phyloP scores from a whole-genome alignment of 306 rosid species.

The Coriaria nepalensis region DNA sequence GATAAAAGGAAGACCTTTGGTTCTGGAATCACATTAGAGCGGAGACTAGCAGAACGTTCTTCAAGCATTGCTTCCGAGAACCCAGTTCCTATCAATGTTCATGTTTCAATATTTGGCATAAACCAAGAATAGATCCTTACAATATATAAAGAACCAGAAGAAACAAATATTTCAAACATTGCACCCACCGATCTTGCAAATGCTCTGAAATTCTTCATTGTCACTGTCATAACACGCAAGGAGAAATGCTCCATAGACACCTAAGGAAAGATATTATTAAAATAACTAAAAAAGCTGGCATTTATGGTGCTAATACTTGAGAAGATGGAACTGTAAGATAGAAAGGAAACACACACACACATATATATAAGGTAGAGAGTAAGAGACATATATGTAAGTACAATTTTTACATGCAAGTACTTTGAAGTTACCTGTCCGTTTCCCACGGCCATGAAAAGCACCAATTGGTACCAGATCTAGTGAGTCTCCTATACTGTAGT shows the following conservation, averaged over 20 bases:
- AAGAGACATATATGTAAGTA: too few species aligned
- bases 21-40: slow-evolving; percentile 56
- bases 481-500: slow-evolving; percentile 82
- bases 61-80: slow-evolving; percentile 62
- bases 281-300: background rate
- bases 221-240: slow-evolving; percentile 66
- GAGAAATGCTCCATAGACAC: slow-evolving; percentile 87
- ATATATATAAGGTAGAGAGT: too few species aligned
- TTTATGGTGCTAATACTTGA: too few species aligned
- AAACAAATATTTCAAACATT: background rate
- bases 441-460: slow-evolving; percentile 93
- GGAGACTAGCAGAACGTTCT: slow-evolving; percentile 67
- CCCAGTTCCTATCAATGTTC: slow-evolving; percentile 55
- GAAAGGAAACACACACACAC: too few species aligned
- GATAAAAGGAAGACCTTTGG: slow-evolving; percentile 49
- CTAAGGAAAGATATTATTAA: slow-evolving; percentile 27
- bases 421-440: slow-evolving; percentile 64
- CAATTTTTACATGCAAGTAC: slow-evolving; percentile 9
- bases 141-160: background rate
- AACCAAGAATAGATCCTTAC: background rate
- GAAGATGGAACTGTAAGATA: too few species aligned
- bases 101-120: slow-evolving; percentile 15
- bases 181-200: slow-evolving; percentile 77
- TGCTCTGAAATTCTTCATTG: slow-evolving; percentile 88
- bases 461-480: slow-evolving; percentile 95